Percentiles rank a stretch among this genome's conserved stretches.
These are phyloP conservation scores for Orbilia javanica DNA, from an alignment of 2,329 filamentous ascomycete species.

Conservation along the genomic window DNA sequence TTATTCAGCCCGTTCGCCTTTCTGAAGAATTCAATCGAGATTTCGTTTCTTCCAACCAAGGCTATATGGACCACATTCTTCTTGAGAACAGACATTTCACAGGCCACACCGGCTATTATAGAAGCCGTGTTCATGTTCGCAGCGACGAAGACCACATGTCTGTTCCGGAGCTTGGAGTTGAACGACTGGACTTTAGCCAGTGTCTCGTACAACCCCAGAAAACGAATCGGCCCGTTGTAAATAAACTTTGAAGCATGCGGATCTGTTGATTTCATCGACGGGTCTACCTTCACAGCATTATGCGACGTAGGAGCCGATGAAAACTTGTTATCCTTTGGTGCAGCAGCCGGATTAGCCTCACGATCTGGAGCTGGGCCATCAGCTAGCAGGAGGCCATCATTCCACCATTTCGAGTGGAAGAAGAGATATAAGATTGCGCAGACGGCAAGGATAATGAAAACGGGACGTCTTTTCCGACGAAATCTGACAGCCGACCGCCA, in stretches of 20 bases:
- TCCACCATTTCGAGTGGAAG: constrained; percentile 50
- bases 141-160: constrained; percentile 61
- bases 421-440: constrained; percentile 48
- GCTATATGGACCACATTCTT: constrained; percentile 84
- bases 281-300: constrained; percentile 33
- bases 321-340: constrained; percentile 16
- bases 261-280: constrained; percentile 29
- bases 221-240: constrained; percentile 47
- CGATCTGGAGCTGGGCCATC: constrained; percentile 17
- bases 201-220: constrained; percentile 50
- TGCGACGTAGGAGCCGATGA: constrained; percentile 34
- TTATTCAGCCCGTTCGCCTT: constrained; percentile 79
- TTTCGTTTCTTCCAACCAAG: constrained; percentile 78
- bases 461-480: constrained; percentile 45
- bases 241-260: constrained; percentile 40
- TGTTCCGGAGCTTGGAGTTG: constrained; percentile 35
- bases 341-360: not conserved
- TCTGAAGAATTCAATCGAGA: constrained; percentile 77
- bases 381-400: constrained; percentile 33
- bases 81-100: constrained; percentile 80
- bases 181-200: constrained; percentile 41
- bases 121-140: constrained; percentile 61
- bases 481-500: constrained; percentile 42
- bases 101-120: constrained; percentile 72
- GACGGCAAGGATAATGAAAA: constrained; percentile 44